Evolutionary conservation across 495 filamentous ascomycete genomes (phyloP).

Genomic region (Annulohypoxylon maeteangense): DNA sequence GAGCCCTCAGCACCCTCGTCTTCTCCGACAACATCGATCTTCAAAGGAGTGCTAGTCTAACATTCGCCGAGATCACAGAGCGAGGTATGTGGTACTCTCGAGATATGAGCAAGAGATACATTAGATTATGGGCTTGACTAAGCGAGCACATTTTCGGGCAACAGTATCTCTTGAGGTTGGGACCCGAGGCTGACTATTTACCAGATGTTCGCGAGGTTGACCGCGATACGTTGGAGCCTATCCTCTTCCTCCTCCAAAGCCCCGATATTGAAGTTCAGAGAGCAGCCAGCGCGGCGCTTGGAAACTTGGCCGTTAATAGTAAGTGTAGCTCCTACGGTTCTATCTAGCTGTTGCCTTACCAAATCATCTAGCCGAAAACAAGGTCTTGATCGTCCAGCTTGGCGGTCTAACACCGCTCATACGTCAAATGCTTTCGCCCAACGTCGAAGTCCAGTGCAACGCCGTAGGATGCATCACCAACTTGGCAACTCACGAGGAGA

Average conservation of each 20-base stretch:
- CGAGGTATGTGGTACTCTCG: conserved; percentile 72
- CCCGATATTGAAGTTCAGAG: conserved; percentile 96
- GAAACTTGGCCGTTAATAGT: conserved; percentile 98
- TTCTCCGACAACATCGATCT: conserved; percentile 99
- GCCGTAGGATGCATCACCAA: conserved; percentile 99
- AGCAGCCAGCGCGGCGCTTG: conserved; percentile 94
- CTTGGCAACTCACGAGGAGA: conserved; percentile 96
- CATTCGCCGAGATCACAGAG: conserved; percentile 98
- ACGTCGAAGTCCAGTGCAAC: conserved; percentile 99
- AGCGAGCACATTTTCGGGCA: neutral
- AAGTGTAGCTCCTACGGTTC: conserved; percentile 48
- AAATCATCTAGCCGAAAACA: conserved; percentile 85
- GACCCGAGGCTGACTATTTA: conserved; percentile 30
- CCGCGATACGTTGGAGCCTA: conserved; percentile 92
- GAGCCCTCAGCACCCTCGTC: conserved; percentile 91
- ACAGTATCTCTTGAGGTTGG: neutral
- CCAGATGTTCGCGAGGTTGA: conserved; percentile 96
- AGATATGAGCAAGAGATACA: neutral
- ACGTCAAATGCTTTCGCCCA: conserved; percentile 97
- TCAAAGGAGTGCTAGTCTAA: conserved; percentile 95
- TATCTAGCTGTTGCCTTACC: conserved; percentile 6
- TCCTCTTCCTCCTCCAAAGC: conserved; percentile 93
- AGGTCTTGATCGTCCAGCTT: conserved; percentile 91
- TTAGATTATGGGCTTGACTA: neutral
- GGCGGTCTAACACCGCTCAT: conserved; percentile 93